These are phyloP conservation scores for Mycena chlorophos DNA, from an alignment of 768 basidiomycete genomes.

Conservation along the genomic window DNA sequence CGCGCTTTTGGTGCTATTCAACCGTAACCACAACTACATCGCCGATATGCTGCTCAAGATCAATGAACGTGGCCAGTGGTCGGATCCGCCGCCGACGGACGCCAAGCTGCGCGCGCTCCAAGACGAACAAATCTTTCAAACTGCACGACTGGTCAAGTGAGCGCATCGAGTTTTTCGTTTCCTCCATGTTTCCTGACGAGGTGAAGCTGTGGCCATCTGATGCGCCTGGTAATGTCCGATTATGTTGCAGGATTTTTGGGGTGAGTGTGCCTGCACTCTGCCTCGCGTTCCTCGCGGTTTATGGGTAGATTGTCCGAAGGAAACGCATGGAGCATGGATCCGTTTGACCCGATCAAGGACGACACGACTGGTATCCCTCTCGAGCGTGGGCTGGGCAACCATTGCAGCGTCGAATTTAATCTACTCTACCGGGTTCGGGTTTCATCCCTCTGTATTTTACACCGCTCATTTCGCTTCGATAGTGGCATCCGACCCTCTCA, in stretches of 20 bases:
- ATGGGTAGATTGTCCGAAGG: constrained; percentile 49
- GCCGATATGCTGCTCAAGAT: constrained; percentile 52
- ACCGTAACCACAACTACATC: constrained; percentile 63
- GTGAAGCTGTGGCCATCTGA: constrained; percentile 52
- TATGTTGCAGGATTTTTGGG: constrained; percentile 62
- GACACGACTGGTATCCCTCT: constrained; percentile 31
- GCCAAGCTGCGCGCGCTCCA: constrained; percentile 28
- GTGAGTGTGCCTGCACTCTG: neutral
- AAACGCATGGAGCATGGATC: constrained; percentile 51
- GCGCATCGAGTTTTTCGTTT: constrained; percentile 11
- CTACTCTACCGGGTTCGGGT: constrained; percentile 41
- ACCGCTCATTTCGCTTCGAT: neutral
- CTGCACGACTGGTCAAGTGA: constrained; percentile 53
- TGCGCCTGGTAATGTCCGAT: constrained; percentile 54
- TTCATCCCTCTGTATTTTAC: neutral
- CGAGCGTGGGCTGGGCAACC: constrained; percentile 61
- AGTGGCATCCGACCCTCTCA: constrained; percentile 62
- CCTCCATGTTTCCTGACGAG: neutral
- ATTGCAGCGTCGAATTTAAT: constrained; percentile 69
- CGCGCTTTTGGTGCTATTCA: constrained; percentile 56
- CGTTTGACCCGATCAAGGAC: constrained; percentile 47
- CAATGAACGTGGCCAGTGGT: constrained; percentile 53
- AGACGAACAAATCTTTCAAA: constrained; percentile 62
- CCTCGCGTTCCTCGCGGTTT: neutral
- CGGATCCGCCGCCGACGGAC: constrained; percentile 36